phyloP scores from a whole-genome alignment of 169 alveolate species.

The Cystoisospora suis region DNA sequence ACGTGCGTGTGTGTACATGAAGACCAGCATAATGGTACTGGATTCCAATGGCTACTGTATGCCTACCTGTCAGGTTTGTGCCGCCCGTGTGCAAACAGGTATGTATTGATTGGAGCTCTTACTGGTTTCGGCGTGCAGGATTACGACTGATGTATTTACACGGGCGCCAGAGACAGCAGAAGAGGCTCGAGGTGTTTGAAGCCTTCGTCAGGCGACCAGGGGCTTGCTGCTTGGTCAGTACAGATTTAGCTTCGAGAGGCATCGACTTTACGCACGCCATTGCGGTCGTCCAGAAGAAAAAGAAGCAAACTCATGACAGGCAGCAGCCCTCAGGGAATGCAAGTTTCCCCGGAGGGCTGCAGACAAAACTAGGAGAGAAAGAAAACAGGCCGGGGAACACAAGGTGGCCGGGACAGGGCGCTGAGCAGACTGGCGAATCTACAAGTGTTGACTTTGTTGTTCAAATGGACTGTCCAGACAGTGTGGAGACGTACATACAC shows the following conservation, averaged over 20 bases:
- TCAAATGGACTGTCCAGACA: conserved; percentile 92
- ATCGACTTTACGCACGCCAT: conserved; percentile 90
- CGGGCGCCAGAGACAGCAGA: conserved; percentile 95
- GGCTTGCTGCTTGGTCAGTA: conserved; percentile 82
- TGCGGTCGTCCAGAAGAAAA: neutral
- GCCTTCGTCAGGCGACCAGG: conserved; percentile 92
- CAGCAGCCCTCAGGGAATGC: too few species aligned
- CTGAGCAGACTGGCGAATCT: neutral
- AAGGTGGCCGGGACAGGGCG: neutral
- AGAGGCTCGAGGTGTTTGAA: conserved; percentile 92
- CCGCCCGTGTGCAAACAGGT: too few species aligned
- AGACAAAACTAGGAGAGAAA: neutral
- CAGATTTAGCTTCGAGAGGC: conserved; percentile 96
- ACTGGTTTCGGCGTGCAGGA: conserved; percentile 37
- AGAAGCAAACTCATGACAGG: neutral
- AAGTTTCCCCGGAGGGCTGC: too few species aligned
- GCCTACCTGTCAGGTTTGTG: too few species aligned
- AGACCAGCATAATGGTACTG: too few species aligned
- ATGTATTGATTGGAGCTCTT: too few species aligned
- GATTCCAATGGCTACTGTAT: too few species aligned
- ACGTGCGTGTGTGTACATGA: too few species aligned
- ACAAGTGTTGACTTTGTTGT: conserved; percentile 51
- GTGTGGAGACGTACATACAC: conserved; percentile 91
- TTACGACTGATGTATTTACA: conserved; percentile 85
- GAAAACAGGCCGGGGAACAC: neutral